A percentile compares a stretch with the other conserved stretches of the same genome.
These are phyloP conservation scores for Pleurotus ostreatus DNA, from an alignment of 768 basidiomycete species.

Conservation along the genomic window DNA sequence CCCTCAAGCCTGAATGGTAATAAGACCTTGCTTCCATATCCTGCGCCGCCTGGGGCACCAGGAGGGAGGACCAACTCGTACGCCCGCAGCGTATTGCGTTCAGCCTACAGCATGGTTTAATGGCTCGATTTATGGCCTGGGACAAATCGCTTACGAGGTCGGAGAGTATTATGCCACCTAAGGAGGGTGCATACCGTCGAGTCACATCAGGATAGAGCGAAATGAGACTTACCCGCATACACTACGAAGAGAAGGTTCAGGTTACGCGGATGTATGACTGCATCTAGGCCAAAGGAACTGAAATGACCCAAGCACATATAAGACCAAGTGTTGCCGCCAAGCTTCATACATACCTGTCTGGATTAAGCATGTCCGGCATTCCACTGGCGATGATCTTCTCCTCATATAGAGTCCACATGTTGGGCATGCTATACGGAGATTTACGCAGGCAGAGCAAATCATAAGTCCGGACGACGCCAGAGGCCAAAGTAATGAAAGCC, in stretches of 20 bases:
- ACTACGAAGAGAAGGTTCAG: constrained; percentile 69
- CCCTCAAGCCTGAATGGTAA: neutral
- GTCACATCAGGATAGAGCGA: too few species aligned
- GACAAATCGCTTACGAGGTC: constrained; percentile 43
- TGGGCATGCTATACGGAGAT: constrained; percentile 66
- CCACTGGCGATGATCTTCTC: constrained; percentile 44
- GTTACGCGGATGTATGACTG: constrained; percentile 67
- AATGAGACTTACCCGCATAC: constrained; percentile 55
- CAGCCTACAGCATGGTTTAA: constrained; percentile 25
- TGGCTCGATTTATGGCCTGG: neutral
- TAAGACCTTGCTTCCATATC: constrained; percentile 53
- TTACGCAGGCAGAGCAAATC: constrained; percentile 67
- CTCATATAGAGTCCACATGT: constrained; percentile 73
- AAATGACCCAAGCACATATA: constrained; percentile 4
- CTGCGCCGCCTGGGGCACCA: constrained; percentile 77
- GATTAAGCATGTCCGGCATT: constrained; percentile 28
- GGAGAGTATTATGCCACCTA: constrained; percentile 59
- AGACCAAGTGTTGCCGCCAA: neutral
- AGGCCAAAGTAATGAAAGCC: constrained; percentile 45
- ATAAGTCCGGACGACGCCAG: constrained; percentile 67
- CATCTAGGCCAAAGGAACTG: constrained; percentile 54
- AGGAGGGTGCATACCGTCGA: too few species aligned
- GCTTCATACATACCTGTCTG: constrained; percentile 28
- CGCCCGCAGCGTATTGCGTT: constrained; percentile 48
- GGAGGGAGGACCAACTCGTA: constrained; percentile 73